Conservation (phyloP, 768 basidiomycete genomes). For the Tulasnella sp. region DNA sequence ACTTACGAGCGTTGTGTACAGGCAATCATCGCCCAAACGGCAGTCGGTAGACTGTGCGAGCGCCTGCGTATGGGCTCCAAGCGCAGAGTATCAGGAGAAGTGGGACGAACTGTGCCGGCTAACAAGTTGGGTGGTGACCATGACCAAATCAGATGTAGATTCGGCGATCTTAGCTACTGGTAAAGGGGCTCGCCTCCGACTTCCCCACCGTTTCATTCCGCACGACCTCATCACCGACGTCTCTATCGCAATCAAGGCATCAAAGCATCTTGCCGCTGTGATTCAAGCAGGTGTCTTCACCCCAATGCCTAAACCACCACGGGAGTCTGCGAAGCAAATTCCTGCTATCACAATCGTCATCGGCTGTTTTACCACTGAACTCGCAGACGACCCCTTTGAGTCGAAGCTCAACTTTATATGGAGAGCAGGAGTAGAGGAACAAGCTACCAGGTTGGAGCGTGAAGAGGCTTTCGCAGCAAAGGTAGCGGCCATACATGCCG, state of each 20-base stretch:
- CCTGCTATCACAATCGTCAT: slow-evolving; percentile 52
- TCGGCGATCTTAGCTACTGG: slow-evolving; percentile 38
- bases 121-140: slow-evolving; percentile 39
- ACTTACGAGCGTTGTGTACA: slow-evolving; percentile 19
- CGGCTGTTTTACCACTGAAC: slow-evolving; percentile 58
- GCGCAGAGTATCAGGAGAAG: slow-evolving; percentile 28
- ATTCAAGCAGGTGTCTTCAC: slow-evolving; percentile 34
- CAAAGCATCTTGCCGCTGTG: slow-evolving; percentile 50
- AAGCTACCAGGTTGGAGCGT: slow-evolving; percentile 54
- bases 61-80: slow-evolving; percentile 43
- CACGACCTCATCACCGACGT: slow-evolving; percentile 65
- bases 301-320: slow-evolving; percentile 47
- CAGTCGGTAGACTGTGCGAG: slow-evolving; percentile 26
- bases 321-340: slow-evolving; percentile 61
- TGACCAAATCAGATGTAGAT: slow-evolving; percentile 23
- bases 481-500: slow-evolving; percentile 48
- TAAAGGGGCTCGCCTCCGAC: slow-evolving; percentile 58
- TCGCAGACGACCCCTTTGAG: slow-evolving; percentile 78
- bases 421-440: slow-evolving; percentile 60
- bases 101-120: slow-evolving; percentile 72
- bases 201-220: slow-evolving; percentile 68
- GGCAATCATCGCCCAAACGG: not conserved
- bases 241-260: slow-evolving; percentile 55
- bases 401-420: slow-evolving; percentile 61
- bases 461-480: slow-evolving; percentile 76